A percentile compares a stretch with the other conserved stretches of the same genome.
Conservation (phyloP, 23 red algal species). For the Agarophyton chilense region DNA sequence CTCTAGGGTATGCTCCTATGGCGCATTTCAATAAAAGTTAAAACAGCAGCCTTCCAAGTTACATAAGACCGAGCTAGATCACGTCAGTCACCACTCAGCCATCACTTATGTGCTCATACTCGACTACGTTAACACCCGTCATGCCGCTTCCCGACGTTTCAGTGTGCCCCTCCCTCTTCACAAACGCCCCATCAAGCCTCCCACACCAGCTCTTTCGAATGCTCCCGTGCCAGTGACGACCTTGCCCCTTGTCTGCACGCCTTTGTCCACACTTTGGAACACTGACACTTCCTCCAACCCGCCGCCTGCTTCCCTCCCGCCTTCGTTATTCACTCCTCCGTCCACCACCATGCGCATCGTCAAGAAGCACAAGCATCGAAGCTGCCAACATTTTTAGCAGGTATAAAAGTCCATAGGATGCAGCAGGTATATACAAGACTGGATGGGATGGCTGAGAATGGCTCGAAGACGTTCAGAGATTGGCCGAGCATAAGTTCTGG, state of each 20-base stretch:
- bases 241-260: neutral
- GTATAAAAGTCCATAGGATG: too few species aligned
- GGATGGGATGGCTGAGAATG: too few species aligned
- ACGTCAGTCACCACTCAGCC: too few species aligned
- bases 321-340: neutral
- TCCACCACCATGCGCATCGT: neutral
- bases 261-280: neutral
- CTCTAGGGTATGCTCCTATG: too few species aligned
- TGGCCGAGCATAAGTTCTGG: too few species aligned
- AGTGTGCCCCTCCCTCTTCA: neutral
- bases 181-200: neutral
- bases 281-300: neutral
- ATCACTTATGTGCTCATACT: too few species aligned
- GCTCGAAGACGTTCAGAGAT: too few species aligned
- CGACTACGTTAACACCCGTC: too few species aligned
- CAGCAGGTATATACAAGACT: slow-evolving; percentile 34
- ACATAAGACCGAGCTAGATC: too few species aligned
- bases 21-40: too few species aligned
- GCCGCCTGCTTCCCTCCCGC: neutral
- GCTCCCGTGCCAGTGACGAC: neutral
- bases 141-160: neutral
- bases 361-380: neutral
- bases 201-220: neutral
- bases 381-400: neutral
- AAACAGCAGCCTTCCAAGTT: too few species aligned